Percentiles rank a stretch among this genome's conserved stretches.
Conservation (phyloP, 73 alveolate genomes). For the Stentor roeselii region DNA sequence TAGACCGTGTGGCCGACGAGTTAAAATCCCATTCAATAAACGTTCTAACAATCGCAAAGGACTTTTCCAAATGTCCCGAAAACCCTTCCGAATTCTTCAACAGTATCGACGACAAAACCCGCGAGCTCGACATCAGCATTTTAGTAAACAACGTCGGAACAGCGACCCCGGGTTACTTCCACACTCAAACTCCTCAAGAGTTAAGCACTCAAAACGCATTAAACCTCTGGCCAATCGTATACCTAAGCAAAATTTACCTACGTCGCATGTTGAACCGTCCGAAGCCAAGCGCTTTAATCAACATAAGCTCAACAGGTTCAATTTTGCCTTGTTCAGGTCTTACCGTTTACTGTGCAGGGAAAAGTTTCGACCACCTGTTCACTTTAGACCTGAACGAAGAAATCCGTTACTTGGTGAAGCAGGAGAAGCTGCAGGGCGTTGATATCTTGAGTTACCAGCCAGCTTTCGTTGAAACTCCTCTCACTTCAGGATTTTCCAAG, state of each 20-base stretch:
- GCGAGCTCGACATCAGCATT: conserved; percentile 60
- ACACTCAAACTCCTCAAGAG: neutral
- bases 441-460: conserved; percentile 45
- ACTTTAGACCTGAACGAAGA: conserved; percentile 15
- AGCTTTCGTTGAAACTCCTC: conserved; percentile 37
- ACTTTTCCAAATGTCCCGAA: neutral
- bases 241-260: neutral
- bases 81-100: conserved; percentile 26
- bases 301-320: conserved; percentile 12
- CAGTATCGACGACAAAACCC: conserved; percentile 32
- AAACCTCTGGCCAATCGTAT: conserved; percentile 12
- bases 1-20: conserved; percentile 35
- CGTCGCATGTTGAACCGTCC: neutral
- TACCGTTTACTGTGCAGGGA: conserved; percentile 35
- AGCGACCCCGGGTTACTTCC: neutral
- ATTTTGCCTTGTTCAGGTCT: conserved; percentile 31
- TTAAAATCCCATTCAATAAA: conserved; percentile 13
- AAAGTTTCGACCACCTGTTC: conserved; percentile 25
- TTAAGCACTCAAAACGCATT: neutral
- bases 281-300: neutral
- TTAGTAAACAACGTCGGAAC: conserved; percentile 76
- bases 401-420: conserved; percentile 10
- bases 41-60: neutral
- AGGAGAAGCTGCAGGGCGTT: conserved; percentile 40
- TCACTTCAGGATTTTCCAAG: neutral